Evolutionary conservation across 164 flowering plant species (phyloP), one percentile per base, ranked within the genome.

Genomic region (Vitis cinerea): DNA sequence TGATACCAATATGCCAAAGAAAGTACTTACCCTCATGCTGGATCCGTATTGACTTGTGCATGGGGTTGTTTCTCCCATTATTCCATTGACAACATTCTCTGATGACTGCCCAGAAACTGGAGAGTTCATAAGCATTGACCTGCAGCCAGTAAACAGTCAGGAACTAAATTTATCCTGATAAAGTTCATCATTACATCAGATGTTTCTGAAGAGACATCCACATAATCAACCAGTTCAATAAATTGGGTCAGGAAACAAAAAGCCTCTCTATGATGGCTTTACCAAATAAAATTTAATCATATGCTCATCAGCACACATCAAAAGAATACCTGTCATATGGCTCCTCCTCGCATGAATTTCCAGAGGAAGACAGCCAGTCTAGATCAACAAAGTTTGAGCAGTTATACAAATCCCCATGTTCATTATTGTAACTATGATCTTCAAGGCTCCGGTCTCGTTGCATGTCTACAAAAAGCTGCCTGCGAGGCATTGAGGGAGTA

Each of bases 331-430:
- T 82, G 71, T 84, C 85, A 73, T 37, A 78, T 61, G 77, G 72
- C 58, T 82, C 85, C 27, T 83, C 84, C 61, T 79, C 85, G 49
- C 81, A 84, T 48, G 83, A 80, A 70, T 79, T 84, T 10, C 80
- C 85, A 53, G 83, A 84, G 29, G 87, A 84, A 49, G 87, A 84
- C 1, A 84, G 75, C 83, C 85, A 82, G 59, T 82, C 87, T 29
- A 84, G 66, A 68, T 84, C 87, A 71, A 84, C 68, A 74, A 84
- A 84, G 62, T 84, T 84, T 16, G 85, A 84, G 76, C 65, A 82
- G 73, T 64, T 82, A 59, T 44, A 73, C 13, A 58, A 12, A 68
- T 81, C 83, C 30, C 76, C 83, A 60, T 68, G 72, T 59, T 81
- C 86, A 49, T 64, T 74, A 30, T 23, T 70, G 83, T 60, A 77